A percentile compares a stretch with the other conserved stretches of the same genome.
Conservation (phyloP, 2,329 filamentous ascomycete species). For the Colletotrichum aenigma region DNA sequence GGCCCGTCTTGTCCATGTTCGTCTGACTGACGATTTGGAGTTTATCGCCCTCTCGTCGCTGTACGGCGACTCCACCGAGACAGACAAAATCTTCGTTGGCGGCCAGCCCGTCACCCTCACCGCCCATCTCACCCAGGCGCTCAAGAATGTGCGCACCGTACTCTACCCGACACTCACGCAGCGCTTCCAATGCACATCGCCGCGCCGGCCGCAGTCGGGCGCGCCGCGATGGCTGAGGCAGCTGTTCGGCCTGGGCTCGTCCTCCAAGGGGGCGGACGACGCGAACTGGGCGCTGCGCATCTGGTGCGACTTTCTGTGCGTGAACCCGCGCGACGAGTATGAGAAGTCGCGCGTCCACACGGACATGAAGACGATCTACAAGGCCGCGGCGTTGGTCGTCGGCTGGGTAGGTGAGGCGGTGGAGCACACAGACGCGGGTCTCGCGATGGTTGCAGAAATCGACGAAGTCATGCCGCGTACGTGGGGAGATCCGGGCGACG, state of each 20-base stretch:
- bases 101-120: conserved; percentile 30
- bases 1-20: conserved; percentile 36
- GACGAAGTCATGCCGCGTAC: conserved; percentile 33
- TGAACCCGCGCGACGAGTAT: conserved; percentile 29
- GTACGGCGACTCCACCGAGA: conserved; percentile 29
- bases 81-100: conserved; percentile 33
- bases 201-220: conserved; percentile 17
- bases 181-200: conserved; percentile 21
- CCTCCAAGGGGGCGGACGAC: neutral
- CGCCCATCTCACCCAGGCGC: conserved; percentile 30
- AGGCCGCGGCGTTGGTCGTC: conserved; percentile 32
- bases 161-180: conserved; percentile 30
- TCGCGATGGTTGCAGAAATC: conserved; percentile 28
- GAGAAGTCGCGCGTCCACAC: conserved; percentile 31
- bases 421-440: conserved; percentile 29
- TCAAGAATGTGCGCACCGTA: conserved; percentile 35
- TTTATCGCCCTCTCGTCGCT: conserved; percentile 35
- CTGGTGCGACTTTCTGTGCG: conserved; percentile 35
- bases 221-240: conserved; percentile 22
- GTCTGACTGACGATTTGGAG: conserved; percentile 28
- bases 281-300: conserved; percentile 24
- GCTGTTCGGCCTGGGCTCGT: conserved; percentile 20
- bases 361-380: conserved; percentile 33
- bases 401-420: conserved; percentile 35
- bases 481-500: conserved; percentile 38